Evolutionary conservation across 2,329 filamentous ascomycete species (phyloP), one percentile per base, ranked within the genome.

Genomic region (Sordariomycetes sp.): DNA sequence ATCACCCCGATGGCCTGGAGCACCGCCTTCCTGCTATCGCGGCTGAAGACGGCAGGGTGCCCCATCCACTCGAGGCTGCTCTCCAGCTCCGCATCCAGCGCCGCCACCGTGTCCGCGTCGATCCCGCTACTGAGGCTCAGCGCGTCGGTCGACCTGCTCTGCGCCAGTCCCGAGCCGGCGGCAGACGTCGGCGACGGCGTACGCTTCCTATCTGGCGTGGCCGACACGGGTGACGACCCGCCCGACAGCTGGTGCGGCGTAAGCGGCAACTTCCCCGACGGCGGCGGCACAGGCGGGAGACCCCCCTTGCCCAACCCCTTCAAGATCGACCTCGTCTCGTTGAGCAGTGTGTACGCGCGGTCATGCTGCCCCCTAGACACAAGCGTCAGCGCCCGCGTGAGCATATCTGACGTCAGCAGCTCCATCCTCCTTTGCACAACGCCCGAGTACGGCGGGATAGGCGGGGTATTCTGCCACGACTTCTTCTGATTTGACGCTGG

Each of bases 391-490:
- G 94, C 91, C 59, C 94, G 81, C 8, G 90, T 95, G 61, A 99
- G 80, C 94, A 99, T 99, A 68, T 99, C 94, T 1, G 92, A 97
- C 2, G 94, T 97, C 56, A 99, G 80, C 34, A 99, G 77, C 71
- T 99, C 94, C 94, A 99, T 99, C 52, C 94, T 87, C 48, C 94
- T 83, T 72, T 99, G 94, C 7, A 99, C 92, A 59, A 99, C 90
- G 61, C 86, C 89, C 4, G 94, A 91, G 67, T 97, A 94, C 52
- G 94, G 92, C 15, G 94, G 94, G 60, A 99, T 99, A 1, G 90
- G 89, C 15, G 91, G 89, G 13, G 78, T 74, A 62, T 76, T 81
- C 52, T 74, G 74, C 81, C 81, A 85, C 17, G 84, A 81, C 62
- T 80, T 86, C 72, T 85, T 84, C 60, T 80, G 80, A 57, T 79